phyloP scores from a whole-genome alignment of 495 filamentous ascomycete genomes.

The Ramalina intermedia region DNA sequence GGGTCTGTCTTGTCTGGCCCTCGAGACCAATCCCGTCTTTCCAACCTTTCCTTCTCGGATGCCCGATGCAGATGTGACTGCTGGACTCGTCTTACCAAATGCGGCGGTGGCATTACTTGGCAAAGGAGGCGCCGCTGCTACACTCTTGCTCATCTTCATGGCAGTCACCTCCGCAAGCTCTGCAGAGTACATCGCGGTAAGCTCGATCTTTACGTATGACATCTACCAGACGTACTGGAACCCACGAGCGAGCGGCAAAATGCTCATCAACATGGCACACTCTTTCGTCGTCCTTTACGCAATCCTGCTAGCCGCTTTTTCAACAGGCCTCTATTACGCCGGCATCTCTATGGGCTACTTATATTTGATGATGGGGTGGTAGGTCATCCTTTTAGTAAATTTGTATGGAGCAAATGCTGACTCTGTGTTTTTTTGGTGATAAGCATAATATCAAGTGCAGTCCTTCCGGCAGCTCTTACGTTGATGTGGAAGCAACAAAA shows the following conservation, averaged over 20 bases:
- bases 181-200: conserved; percentile 82
- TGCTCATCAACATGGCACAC: conserved; percentile 78
- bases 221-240: conserved; percentile 55
- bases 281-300: conserved; percentile 60
- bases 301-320: conserved; percentile 71
- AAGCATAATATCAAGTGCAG: conserved; percentile 77
- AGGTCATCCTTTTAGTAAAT: too few relatives aligned
- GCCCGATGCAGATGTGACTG: conserved; percentile 58
- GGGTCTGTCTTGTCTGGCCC: conserved; percentile 76
- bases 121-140: conserved; percentile 71
- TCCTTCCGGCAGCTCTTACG: conserved; percentile 69
- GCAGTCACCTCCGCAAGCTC: conserved; percentile 86
- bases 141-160: conserved; percentile 86
- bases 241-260: conserved; percentile 45
- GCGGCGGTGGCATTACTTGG: conserved; percentile 83
- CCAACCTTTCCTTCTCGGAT: conserved; percentile 62
- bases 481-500: conserved; percentile 77
- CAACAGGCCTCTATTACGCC: conserved; percentile 61
- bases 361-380: conserved; percentile 84
- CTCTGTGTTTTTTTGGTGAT: too few relatives aligned
- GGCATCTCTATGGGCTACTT: conserved; percentile 61
- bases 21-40: conserved; percentile 62
- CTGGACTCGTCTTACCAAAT: conserved; percentile 78
- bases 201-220: conserved; percentile 87
- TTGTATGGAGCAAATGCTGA: too few relatives aligned